Evolutionary conservation across 345 rosid genomes (phyloP).

Genomic region (Melastoma malabathricum): DNA sequence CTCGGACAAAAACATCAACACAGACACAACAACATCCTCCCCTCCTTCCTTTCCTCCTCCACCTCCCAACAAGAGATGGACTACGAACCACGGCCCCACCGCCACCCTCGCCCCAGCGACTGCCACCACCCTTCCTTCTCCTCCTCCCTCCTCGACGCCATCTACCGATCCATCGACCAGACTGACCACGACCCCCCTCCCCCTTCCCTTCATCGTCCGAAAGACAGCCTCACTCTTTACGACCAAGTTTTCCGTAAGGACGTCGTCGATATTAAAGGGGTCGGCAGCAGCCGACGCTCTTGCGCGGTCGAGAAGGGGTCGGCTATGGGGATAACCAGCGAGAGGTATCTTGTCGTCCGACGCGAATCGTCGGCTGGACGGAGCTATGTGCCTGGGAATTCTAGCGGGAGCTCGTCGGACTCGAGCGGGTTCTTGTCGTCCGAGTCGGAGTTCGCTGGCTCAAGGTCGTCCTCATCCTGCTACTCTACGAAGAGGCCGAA

Average conservation of each 20-base stretch:
- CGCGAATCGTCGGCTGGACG: background rate
- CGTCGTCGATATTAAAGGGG: slow-evolving; percentile 4
- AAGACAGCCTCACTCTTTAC: too few relatives aligned
- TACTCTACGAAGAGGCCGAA: slow-evolving; percentile 29
- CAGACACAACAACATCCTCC: too few relatives aligned
- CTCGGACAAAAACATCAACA: too few relatives aligned
- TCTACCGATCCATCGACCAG: slow-evolving; percentile 73
- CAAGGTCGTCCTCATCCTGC: slow-evolving; percentile 13
- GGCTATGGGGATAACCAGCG: slow-evolving; percentile 11
- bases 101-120: slow-evolving; percentile 1
- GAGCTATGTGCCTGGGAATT: slow-evolving; percentile 16
- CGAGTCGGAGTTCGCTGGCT: slow-evolving; percentile 51
- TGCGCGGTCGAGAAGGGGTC: slow-evolving; percentile 37
- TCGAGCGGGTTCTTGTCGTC: slow-evolving; percentile 77
- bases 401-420: slow-evolving; percentile 61
- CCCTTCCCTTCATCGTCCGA: slow-evolving; percentile 1
- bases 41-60: too few relatives aligned
- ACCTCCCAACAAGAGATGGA: too few relatives aligned
- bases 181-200: slow-evolving; percentile 16
- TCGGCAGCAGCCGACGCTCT: slow-evolving; percentile 10
- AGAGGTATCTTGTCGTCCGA: slow-evolving; percentile 2
- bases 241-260: background rate
- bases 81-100: background rate
- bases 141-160: slow-evolving; percentile 61
- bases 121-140: slow-evolving; percentile 65